These are phyloP conservation scores for Brachypodium distachyon DNA, from an alignment of 202 grass and related monocot species.

Conservation along the genomic window DNA sequence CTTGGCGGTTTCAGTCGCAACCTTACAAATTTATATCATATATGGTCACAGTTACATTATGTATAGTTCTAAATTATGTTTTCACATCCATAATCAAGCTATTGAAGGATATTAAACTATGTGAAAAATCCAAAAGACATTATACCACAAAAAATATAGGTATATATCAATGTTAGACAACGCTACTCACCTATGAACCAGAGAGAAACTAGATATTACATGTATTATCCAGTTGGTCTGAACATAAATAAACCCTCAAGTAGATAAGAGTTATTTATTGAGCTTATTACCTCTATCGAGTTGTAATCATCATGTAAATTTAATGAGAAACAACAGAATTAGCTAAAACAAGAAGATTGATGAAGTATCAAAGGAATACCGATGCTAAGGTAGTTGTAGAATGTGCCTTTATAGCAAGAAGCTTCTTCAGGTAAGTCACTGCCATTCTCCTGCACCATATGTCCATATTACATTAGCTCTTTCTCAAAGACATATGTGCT, in stretches of 20 bases:
- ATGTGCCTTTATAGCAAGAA: constrained; percentile 87
- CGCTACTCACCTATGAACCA: not conserved
- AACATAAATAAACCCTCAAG: not conserved
- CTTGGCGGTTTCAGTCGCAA: not conserved
- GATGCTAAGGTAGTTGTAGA: constrained; percentile 98
- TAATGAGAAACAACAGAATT: not conserved
- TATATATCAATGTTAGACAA: not conserved
- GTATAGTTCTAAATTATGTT: not conserved
- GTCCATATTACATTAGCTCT: constrained; percentile 14
- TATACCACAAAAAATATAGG: not conserved
- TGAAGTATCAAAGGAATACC: constrained; percentile 41
- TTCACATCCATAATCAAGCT: not conserved
- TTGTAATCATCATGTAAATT: not conserved
- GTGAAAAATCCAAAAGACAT: not conserved
- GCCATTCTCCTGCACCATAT: constrained; percentile 55
- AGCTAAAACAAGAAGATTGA: not conserved
- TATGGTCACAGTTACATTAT: not conserved
- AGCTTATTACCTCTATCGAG: not conserved
- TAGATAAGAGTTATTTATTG: not conserved
- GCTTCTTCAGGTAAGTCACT: constrained; percentile 59
- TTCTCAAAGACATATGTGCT: constrained; percentile 11
- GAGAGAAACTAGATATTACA: not conserved
- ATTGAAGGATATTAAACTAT: not conserved
- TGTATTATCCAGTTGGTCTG: not conserved
- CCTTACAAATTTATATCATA: not conserved